A percentile compares a stretch with the other conserved stretches of the same genome.
These are phyloP conservation scores for Cystobasidium slooffiae DNA, from an alignment of 1,284 basidiomycete genomes.

Conservation along the genomic window DNA sequence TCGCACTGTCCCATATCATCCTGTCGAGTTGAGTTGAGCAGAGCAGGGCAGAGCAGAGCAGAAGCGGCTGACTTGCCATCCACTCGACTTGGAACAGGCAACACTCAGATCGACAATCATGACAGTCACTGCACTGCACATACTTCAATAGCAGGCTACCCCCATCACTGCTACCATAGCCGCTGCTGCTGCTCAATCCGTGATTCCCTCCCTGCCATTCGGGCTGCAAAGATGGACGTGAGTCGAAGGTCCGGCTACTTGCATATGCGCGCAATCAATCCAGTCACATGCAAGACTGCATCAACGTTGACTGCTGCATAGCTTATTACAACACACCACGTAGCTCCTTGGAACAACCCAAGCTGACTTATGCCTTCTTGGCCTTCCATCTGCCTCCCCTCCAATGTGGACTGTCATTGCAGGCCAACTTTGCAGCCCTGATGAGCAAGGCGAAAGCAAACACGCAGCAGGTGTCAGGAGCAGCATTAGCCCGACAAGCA, in stretches of 20 bases:
- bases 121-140: background rate
- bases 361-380: no score
- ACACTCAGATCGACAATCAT: background rate
- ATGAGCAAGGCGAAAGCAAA: conserved; percentile 45
- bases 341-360: no score
- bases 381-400: background rate
- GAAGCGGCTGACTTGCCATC: conserved; percentile 11
- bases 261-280: no score
- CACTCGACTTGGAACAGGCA: conserved; percentile 13
- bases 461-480: conserved; percentile 19
- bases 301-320: no score
- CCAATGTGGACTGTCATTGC: background rate
- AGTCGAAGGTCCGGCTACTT: background rate
- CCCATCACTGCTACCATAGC: background rate
- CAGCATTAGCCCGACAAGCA: conserved; percentile 31
- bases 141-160: background rate
- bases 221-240: conserved; percentile 35
- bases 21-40: no score
- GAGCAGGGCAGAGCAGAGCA: conserved; percentile 4
- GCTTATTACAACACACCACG: no score
- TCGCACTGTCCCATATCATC: no score
- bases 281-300: no score
- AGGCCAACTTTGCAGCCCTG: conserved; percentile 34
- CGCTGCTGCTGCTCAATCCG: no score
- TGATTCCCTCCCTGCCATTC: background rate